phyloP scores from a whole-genome alignment of 2,329 filamentous ascomycete genomes.

The Aspergillus clavatus region DNA sequence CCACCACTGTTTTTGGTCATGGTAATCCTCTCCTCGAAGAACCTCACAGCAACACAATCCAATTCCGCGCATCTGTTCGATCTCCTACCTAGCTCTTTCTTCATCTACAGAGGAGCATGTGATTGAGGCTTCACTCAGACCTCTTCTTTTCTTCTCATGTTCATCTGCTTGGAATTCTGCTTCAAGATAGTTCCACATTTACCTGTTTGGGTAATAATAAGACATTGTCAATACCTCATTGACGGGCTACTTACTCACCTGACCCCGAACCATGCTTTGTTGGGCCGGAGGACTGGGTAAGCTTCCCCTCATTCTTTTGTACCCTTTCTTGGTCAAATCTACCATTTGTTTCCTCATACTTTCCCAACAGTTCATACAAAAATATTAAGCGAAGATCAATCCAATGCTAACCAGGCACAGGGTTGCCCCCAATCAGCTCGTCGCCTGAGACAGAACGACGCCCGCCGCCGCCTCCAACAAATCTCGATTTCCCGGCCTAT shows the following conservation, averaged over 20 bases:
- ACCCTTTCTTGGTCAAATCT: too few relatives aligned
- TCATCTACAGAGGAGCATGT: not conserved
- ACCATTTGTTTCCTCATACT: not conserved
- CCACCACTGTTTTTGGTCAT: not conserved
- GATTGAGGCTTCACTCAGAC: not conserved
- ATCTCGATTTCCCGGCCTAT: slow-evolving; percentile 50
- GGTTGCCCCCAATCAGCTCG: slow-evolving; percentile 27
- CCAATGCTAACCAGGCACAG: slow-evolving; percentile 21
- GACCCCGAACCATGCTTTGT: slow-evolving; percentile 33
- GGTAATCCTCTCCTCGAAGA: not conserved
- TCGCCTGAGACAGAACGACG: slow-evolving; percentile 41
- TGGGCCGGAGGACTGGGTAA: slow-evolving; percentile 32
- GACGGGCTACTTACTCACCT: too few relatives aligned
- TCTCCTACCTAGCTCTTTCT: not conserved
- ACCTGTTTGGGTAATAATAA: too few relatives aligned
- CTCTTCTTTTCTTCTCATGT: slow-evolving; percentile 1
- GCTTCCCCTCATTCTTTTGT: slow-evolving; percentile 8
- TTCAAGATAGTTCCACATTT: too few relatives aligned
- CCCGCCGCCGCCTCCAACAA: slow-evolving; percentile 47
- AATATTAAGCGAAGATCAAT: not conserved
- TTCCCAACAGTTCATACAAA: not conserved
- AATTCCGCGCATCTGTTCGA: too few relatives aligned
- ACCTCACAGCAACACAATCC: not conserved
- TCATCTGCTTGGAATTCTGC: too few relatives aligned
- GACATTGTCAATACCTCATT: too few relatives aligned